Percentiles rank a stretch among this genome's conserved stretches.
Evolutionary conservation across 148 eudicot species (phyloP).

Genomic region (Chenopodium suecicum): DNA sequence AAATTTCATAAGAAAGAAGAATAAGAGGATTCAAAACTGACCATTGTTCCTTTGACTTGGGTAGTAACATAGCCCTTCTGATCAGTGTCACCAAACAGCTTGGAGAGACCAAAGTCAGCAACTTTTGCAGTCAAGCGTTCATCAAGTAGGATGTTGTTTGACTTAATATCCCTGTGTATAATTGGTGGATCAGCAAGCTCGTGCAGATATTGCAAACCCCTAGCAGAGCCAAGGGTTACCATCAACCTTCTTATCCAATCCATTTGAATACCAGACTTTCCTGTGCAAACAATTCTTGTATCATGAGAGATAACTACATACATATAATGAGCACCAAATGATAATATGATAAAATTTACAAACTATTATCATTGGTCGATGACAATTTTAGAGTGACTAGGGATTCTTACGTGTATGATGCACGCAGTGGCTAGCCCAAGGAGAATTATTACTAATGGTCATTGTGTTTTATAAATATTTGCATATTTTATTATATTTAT

Average conservation of each 20-base stretch:
- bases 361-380: not conserved
- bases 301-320: not conserved
- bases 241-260: conserved; percentile 62
- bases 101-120: conserved; percentile 70
- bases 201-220: conserved; percentile 62
- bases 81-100: conserved; percentile 46
- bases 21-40: conserved; percentile 24
- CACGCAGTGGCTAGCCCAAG: too few species aligned
- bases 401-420: too few species aligned
- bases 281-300: conserved; percentile 26
- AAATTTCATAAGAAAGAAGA: not conserved
- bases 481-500: too few species aligned
- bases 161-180: conserved; percentile 63
- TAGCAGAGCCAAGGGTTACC: conserved; percentile 60
- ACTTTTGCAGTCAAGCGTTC: conserved; percentile 64
- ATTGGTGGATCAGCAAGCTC: conserved; percentile 75
- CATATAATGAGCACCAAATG: not conserved
- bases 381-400: too few species aligned
- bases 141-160: conserved; percentile 56
- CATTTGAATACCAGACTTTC: conserved; percentile 47
- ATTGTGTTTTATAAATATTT: too few species aligned
- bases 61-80: conserved; percentile 53
- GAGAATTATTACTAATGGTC: too few species aligned
- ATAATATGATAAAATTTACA: not conserved
- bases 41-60: conserved; percentile 83